Percentiles rank a stretch among this genome's conserved stretches.
Evolutionary conservation across 2,329 filamentous ascomycete species (phyloP).

Genomic region (Fusarium longipes): DNA sequence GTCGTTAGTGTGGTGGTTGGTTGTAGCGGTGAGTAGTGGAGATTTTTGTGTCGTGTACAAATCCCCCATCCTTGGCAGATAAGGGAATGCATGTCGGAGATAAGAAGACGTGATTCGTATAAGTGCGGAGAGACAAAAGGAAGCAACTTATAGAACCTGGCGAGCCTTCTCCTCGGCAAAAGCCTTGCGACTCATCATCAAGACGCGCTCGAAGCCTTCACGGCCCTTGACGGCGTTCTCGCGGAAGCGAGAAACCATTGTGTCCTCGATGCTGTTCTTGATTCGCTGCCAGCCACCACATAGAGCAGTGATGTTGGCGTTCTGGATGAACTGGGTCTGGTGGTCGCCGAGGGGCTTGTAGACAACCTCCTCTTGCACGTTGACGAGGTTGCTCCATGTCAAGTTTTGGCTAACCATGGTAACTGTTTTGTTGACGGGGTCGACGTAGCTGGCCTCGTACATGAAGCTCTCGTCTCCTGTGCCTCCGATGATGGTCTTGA

Average conservation of each 20-base stretch:
- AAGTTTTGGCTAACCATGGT: constrained; percentile 98
- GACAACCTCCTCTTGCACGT: constrained; percentile 90
- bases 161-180: constrained; percentile 89
- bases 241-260: constrained; percentile 85
- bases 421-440: constrained; percentile 83
- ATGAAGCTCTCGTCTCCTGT: constrained; percentile 85
- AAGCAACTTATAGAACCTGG: constrained; percentile 38
- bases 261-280: constrained; percentile 95
- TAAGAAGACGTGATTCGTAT: constrained; percentile 7
- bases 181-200: constrained; percentile 91
- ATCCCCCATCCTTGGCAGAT: constrained; percentile 8
- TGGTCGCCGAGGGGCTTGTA: constrained; percentile 73
- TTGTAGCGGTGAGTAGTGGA: constrained; percentile 42
- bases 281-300: constrained; percentile 98
- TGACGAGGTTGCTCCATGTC: constrained; percentile 90
- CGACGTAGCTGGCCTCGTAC: constrained; percentile 95
- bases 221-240: constrained; percentile 92
- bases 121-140: not conserved
- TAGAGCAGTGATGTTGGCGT: constrained; percentile 91
- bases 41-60: constrained; percentile 32
- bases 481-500: constrained; percentile 79
- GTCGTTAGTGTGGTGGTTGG: constrained; percentile 31
- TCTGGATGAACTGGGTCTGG: constrained; percentile 86
- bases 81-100: constrained; percentile 16
- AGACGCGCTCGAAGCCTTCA: constrained; percentile 94